Evolutionary conservation across 176 grass and related monocot species (phyloP).

Genomic region (Thalia dealbata): DNA sequence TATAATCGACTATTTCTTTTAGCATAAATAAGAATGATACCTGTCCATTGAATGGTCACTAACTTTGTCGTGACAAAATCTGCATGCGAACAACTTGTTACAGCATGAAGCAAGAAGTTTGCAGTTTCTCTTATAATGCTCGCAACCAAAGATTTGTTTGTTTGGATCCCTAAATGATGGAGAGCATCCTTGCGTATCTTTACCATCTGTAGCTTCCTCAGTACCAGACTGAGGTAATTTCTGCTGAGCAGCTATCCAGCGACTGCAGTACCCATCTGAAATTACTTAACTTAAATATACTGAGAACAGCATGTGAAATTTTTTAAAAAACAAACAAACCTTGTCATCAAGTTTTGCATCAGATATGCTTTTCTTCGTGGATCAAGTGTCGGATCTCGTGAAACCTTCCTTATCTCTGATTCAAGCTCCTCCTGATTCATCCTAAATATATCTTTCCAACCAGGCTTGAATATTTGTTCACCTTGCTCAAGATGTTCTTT

Average conservation of each 20-base stretch:
- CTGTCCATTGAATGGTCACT: conserved; percentile 85
- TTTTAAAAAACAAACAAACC: conserved; percentile 24
- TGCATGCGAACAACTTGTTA: conserved; percentile 84
- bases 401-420: conserved; percentile 75
- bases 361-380: conserved; percentile 82
- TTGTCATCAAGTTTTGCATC: conserved; percentile 97
- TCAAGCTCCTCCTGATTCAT: conserved; percentile 93
- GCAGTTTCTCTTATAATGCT: conserved; percentile 92
- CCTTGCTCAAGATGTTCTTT: conserved; percentile 48
- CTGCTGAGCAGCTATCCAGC: conserved; percentile 88
- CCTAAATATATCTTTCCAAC: conserved; percentile 91
- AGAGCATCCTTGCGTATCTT: conserved; percentile 31
- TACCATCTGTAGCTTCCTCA: conserved; percentile 19
- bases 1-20: not conserved
- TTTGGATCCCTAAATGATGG: conserved; percentile 57
- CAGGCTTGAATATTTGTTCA: conserved; percentile 74
- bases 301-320: not conserved
- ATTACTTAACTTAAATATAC: conserved; percentile 3
- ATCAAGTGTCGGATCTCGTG: conserved; percentile 78
- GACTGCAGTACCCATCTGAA: conserved; percentile 38
- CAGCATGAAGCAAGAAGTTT: conserved; percentile 81
- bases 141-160: conserved; percentile 67
- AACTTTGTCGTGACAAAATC: conserved; percentile 89
- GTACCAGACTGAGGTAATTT: conserved; percentile 37
- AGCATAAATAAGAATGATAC: conserved; percentile 26